Conservation (phyloP, 2,329 filamentous ascomycete species). For the Nannizzia gypsea region DNA sequence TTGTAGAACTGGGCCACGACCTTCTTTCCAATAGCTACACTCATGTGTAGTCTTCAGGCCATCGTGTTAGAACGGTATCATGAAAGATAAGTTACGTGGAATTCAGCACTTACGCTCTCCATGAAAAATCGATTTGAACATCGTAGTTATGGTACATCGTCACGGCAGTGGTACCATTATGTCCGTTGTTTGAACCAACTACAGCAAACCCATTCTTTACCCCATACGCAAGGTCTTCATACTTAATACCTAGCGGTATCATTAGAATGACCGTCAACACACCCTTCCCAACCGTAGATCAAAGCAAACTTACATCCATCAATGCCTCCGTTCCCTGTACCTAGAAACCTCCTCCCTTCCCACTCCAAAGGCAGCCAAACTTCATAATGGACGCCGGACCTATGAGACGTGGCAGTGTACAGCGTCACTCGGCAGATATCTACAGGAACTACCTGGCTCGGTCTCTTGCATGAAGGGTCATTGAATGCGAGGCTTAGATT, state of each 20-base stretch:
- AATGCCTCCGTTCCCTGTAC: conserved; percentile 6
- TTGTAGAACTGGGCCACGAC: not conserved
- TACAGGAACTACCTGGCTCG: conserved; percentile 19
- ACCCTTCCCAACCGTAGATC: not conserved
- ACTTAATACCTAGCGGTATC: conserved; percentile 23
- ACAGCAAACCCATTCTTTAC: conserved; percentile 28
- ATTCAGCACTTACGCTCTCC: conserved; percentile 6
- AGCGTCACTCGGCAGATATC: conserved; percentile 26
- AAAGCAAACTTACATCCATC: conserved; percentile 4
- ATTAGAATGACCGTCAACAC: not conserved
- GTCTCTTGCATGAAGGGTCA: conserved; percentile 21
- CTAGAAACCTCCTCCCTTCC: not conserved
- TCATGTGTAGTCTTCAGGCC: not conserved
- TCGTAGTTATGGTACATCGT: conserved; percentile 33
- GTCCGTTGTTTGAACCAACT: conserved; percentile 35
- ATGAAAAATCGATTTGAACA: conserved; percentile 31
- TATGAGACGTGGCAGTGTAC: conserved; percentile 22
- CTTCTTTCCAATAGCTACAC: not conserved
- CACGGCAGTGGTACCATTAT: conserved; percentile 31
- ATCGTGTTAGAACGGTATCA: not conserved
- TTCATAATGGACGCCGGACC: conserved; percentile 31
- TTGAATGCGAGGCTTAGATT: conserved; percentile 16
- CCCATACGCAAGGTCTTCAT: conserved; percentile 29
- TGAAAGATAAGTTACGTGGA: not conserved
- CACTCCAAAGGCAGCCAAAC: conserved; percentile 9